A percentile compares a stretch with the other conserved stretches of the same genome.
phyloP scores from a whole-genome alignment of 2,329 filamentous ascomycete genomes.

The Colletotrichum spaethianum region DNA sequence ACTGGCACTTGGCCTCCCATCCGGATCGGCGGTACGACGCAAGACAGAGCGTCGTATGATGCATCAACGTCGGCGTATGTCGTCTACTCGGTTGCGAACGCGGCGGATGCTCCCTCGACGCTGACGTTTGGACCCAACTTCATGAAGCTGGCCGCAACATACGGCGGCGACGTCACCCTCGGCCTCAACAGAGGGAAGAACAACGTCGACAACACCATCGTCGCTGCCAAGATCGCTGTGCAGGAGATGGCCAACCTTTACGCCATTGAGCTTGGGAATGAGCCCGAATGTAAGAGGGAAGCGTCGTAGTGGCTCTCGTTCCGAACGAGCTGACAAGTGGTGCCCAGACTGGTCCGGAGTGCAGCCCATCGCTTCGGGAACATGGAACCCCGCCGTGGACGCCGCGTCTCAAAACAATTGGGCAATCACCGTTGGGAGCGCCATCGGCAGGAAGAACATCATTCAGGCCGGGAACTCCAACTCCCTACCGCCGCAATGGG shows the following conservation, averaged over 20 bases:
- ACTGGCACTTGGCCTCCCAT: constrained; percentile 67
- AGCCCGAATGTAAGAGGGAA: constrained; percentile 64
- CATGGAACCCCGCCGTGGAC: constrained; percentile 55
- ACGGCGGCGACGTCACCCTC: constrained; percentile 64
- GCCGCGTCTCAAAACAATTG: constrained; percentile 57
- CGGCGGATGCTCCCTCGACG: constrained; percentile 62
- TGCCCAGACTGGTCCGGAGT: constrained; percentile 51
- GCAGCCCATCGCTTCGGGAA: constrained; percentile 56
- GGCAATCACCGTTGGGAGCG: constrained; percentile 53
- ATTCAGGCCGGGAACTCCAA: constrained; percentile 60
- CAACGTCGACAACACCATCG: constrained; percentile 67
- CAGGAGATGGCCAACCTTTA: constrained; percentile 62
- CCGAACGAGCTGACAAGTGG: background rate
- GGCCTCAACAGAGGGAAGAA: constrained; percentile 69
- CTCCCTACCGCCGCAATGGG: constrained; percentile 53
- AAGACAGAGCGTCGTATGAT: constrained; percentile 69
- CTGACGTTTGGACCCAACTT: constrained; percentile 68
- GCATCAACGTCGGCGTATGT: constrained; percentile 60
- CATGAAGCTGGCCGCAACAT: constrained; percentile 63
- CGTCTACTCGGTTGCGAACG: constrained; percentile 62
- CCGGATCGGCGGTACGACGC: constrained; percentile 71
- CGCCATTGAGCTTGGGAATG: constrained; percentile 70
- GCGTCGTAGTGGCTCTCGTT: background rate
- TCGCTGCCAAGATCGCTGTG: constrained; percentile 62
- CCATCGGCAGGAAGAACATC: constrained; percentile 51